Evolutionary conservation across 495 filamentous ascomycete species (phyloP), one percentile per base, ranked within the genome.

Genomic region (Penicillium canariense): DNA sequence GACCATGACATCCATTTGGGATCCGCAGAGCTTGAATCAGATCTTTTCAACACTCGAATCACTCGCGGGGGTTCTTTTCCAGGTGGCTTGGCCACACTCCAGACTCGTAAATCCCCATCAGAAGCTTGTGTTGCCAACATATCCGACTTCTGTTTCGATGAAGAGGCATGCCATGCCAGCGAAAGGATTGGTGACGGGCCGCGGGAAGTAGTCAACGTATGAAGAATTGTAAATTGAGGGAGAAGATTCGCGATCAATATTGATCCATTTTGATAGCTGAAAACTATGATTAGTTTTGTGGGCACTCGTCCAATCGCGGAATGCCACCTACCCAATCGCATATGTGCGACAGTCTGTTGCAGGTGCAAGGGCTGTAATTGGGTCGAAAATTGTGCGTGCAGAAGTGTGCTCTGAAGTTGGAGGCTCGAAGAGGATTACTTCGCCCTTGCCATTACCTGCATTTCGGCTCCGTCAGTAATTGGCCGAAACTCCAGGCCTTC

Each of bases 1-100:
- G 95, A 97, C 94, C 94, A 99, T 22, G 83, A 88, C 79, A 96
- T 89, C 93, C 93, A 99, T 68, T 96, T 96, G 17, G 87, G 89
- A 9, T 91, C 91, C 11, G 84, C 72, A 27, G 83, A 75, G 48
- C 80, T 68, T 1, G 67, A 87, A 58, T 96, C 91, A 5, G 82
- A 83, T 61, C 87, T 78, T 72, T 91, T 96, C 45, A 99, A 71
- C 4, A 95, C 84, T 44, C 94, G 80, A 52, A 97, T 96, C 5
- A 96, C 88, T 62, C 89, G 90, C 17, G 87, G 83, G 46, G 91
- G 81, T 35, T 87, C 86, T 59, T 82, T 85, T 35, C 77, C 84
- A 35, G 89, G 82, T 14, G 86, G 84, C 68, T 97, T 97, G 14
- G 94, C 84, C 47, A 99, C 86, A 61, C 94, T 99, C 95, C 94